Evolutionary conservation across 495 filamentous ascomycete genomes (phyloP), one percentile per base, ranked within the genome.

Genomic region (Parachaetomium inaequale): DNA sequence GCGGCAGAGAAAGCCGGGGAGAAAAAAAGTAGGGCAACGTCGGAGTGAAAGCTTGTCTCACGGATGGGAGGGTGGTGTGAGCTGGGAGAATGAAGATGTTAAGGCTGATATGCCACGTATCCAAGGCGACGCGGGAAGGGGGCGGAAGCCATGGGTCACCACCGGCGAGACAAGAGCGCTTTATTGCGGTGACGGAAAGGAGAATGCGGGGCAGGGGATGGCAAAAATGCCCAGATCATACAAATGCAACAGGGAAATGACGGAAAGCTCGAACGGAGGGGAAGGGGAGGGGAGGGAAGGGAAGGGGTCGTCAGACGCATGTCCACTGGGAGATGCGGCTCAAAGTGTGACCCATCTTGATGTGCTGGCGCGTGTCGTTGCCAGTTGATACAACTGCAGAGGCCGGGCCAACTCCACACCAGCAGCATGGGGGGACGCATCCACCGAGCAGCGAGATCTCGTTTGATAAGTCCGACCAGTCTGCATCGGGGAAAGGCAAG

Each of bases 291-390:
- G n/a, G n/a, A n/a, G n/a, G n/a, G n/a, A n/a, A 72, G 65, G 70
- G 69, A 72, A 76, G 25, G 71, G 72, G 75, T 81, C 76, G 73
- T 71, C 72, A 73, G 76, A 78, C 74, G 82, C 79, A 82, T 74
- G 80, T 75, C 65, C 62, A 72, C 65, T 65, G 70, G 69, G 75
- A 79, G 76, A 82, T 85, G 82, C 82, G 82, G 81, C 82, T 85
- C 78, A 75, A 81, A 78, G 81, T 81, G 79, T 76, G 80, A 82
- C 80, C 81, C 81, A 80, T 82, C 74, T 79, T 90, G 91, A 92
- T 96, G 92, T 85, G 92, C 81, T 96, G 92, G 92, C 92, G 88
- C 87, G 76, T 80, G 80, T 89, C 82, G 78, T 85, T 84, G 81
- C 92, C 91, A 94, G 87, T 90, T 81, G 79, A 83, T 85, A 82